Base-by-base conservation (phyloP, 108 stramenopile species). In the Cyclotella cryptica region DNA sequence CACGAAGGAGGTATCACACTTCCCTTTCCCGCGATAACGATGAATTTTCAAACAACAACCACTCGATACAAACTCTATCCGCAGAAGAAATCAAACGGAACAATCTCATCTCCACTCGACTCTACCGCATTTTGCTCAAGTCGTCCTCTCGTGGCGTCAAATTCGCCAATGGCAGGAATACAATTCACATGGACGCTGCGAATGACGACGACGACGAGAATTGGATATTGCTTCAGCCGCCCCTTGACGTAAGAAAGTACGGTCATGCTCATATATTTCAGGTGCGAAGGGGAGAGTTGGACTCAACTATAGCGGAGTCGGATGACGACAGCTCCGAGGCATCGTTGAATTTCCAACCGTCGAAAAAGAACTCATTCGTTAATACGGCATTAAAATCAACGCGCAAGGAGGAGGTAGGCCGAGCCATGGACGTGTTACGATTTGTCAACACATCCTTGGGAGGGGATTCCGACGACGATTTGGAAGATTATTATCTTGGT, bases 401-500 rank as follows among this genome's bases (percentile, higher is more conserved):
- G 73, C 47, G 53, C 35, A 19, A 49, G 18, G 51, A 72, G 19
- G 75, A 82, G 14, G 54, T 76, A 10, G 75, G 81, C 11, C 74
- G 74, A 71, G 81, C 81, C 18, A 76, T 82, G 81, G 81, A 82
- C 30, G 81, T 82, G 9, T 58, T 82, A 47, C 68, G 74, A 30
- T 82, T 76, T 61, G 75, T 76, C 0, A 74, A 82, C 19, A 40
- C 66, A n/a, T 66, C 70, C 19, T 53, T 82, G 55, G 81, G 81
- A 26, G 81, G 81, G 7, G 67, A 76, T 52, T 63, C 73, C 6
- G 57, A 64, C 28, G 81, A 82, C 30, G 75, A 82, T 61, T 72
- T 82, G 65, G 45, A 82, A 10, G 63, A 76, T 22, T 82, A 82
- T 40, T 82, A 82, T 47, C 70, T 82, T 51, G 68, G 61, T 22